Conservation (phyloP, 257 asterid genomes). For the Prunella vulgaris region DNA sequence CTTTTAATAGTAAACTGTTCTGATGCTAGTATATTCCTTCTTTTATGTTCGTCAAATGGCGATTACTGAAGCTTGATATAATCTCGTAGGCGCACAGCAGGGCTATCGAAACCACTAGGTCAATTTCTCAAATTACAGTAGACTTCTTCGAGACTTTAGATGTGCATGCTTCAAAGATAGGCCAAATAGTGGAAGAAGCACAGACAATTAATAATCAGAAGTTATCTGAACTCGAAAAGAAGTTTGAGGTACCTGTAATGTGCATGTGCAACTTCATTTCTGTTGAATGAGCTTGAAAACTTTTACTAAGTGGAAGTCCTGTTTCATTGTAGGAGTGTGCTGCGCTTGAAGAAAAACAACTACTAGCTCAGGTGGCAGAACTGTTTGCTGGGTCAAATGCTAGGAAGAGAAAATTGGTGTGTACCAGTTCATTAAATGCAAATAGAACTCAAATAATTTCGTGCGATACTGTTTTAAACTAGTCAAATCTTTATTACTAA, state of each 20-base stretch:
- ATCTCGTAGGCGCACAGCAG: constrained; percentile 68
- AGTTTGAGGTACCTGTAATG: constrained; percentile 68
- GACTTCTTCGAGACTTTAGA: constrained; percentile 72
- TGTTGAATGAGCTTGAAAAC: neutral
- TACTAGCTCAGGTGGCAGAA: constrained; percentile 84
- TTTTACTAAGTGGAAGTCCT: constrained; percentile 1
- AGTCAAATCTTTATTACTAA: neutral
- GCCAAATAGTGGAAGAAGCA: constrained; percentile 82
- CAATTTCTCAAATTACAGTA: constrained; percentile 58
- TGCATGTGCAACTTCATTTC: constrained; percentile 4
- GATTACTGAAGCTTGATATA: neutral
- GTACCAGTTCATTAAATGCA: neutral
- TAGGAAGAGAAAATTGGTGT: constrained; percentile 81
- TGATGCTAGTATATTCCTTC: neutral
- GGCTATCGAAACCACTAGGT: constrained; percentile 61
- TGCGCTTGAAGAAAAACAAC: constrained; percentile 76
- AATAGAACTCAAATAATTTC: neutral
- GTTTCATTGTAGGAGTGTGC: constrained; percentile 63
- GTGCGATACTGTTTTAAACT: too few relatives aligned
- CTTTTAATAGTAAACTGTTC: constrained; percentile 3
- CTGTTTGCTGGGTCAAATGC: constrained; percentile 79
- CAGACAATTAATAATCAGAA: constrained; percentile 58
- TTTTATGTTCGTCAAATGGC: neutral
- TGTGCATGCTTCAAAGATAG: constrained; percentile 62
- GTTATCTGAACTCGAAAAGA: constrained; percentile 74